phyloP scores from a whole-genome alignment of 306 rosid genomes.

The Gillenia trifoliata region DNA sequence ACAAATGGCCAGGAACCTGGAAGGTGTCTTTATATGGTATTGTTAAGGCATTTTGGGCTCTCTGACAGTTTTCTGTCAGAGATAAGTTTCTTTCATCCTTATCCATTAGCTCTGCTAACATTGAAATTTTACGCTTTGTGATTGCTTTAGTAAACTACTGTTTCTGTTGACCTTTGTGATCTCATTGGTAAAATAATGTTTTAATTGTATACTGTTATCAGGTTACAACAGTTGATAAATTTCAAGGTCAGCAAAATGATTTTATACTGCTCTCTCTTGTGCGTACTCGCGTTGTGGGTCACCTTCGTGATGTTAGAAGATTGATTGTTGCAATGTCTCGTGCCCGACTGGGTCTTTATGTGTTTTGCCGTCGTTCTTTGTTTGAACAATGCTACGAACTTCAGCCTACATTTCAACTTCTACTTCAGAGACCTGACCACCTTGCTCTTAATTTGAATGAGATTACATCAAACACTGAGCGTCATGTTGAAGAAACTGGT shows the following conservation, averaged over 20 bases:
- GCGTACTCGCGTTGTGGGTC: constrained; percentile 95
- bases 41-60: neutral
- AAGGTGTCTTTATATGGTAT: neutral
- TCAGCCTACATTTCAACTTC: constrained; percentile 90
- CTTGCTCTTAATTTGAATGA: constrained; percentile 76
- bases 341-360: constrained; percentile 92
- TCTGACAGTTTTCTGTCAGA: neutral
- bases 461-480: constrained; percentile 58
- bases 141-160: neutral
- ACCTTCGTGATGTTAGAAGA: constrained; percentile 96
- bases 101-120: neutral
- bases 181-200: neutral
- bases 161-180: neutral
- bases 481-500: constrained; percentile 58
- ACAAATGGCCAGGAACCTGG: neutral
- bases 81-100: neutral
- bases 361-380: constrained; percentile 90
- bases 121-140: neutral
- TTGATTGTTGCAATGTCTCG: constrained; percentile 98
- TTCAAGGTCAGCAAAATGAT: constrained; percentile 99
- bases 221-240: constrained; percentile 94
- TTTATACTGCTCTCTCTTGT: constrained; percentile 86
- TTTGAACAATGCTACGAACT: constrained; percentile 95
- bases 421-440: constrained; percentile 84
- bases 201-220: constrained; percentile 24